A percentile compares a stretch with the other conserved stretches of the same genome.
Evolutionary conservation across 2,329 filamentous ascomycete genomes (phyloP).

Genomic region (Alternaria gaisen): DNA sequence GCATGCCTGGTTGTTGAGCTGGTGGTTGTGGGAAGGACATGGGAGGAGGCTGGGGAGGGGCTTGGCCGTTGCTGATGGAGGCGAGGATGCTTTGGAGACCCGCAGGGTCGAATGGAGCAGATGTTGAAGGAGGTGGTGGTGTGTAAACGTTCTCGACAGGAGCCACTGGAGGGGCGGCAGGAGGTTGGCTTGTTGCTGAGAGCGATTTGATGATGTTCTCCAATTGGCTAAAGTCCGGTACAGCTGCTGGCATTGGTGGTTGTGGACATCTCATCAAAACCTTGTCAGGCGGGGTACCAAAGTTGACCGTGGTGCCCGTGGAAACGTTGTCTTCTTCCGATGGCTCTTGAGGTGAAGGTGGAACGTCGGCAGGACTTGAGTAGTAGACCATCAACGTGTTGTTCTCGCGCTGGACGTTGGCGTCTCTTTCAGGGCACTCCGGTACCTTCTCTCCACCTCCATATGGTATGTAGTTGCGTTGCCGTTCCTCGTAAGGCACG

Average conservation of each 20-base stretch:
- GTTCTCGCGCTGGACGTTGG: conserved; percentile 56
- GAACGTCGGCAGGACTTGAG: conserved; percentile 55
- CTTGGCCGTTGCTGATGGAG: conserved; percentile 22
- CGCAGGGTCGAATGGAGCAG: conserved; percentile 35
- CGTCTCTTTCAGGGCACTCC: conserved; percentile 53
- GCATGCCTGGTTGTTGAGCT: conserved; percentile 23
- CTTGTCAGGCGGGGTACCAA: conserved; percentile 49
- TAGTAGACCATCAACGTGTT: conserved; percentile 60
- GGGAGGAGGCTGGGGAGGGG: conserved; percentile 25
- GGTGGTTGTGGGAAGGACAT: conserved; percentile 23
- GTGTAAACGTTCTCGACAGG: conserved; percentile 30
- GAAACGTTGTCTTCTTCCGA: conserved; percentile 39
- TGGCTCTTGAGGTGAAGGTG: conserved; percentile 57
- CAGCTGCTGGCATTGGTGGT: conserved; percentile 16
- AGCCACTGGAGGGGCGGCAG: conserved; percentile 20
- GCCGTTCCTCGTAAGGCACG: conserved; percentile 52
- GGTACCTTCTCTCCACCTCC: conserved; percentile 55
- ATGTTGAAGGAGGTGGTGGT: conserved; percentile 29
- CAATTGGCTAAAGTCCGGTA: conserved; percentile 36
- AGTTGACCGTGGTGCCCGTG: conserved; percentile 39
- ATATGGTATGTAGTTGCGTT: conserved; percentile 56
- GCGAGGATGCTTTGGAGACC: conserved; percentile 43
- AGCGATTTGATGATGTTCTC: conserved; percentile 44
- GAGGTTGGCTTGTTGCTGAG: conserved; percentile 21
- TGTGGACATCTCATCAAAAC: conserved; percentile 38